phyloP scores from a whole-genome alignment of 345 rosid species.

The Sisymbrium altissimum region DNA sequence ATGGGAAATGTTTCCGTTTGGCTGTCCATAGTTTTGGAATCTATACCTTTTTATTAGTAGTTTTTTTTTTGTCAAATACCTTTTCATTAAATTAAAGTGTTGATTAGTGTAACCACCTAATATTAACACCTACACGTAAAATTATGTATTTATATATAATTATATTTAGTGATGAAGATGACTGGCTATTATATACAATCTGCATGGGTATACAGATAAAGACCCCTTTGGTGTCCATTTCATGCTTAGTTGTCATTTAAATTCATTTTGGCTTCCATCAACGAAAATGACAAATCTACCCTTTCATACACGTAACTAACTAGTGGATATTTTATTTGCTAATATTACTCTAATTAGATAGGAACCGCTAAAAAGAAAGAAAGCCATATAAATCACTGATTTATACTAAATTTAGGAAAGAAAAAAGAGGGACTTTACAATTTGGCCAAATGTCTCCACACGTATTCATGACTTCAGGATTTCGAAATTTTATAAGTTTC shows the following conservation, averaged over 20 bases:
- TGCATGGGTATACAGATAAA: conserved; percentile 30
- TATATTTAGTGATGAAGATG: conserved; percentile 11
- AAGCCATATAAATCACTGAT: neutral
- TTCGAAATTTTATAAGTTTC: neutral
- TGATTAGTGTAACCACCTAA: conserved; percentile 35
- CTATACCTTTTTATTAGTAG: conserved; percentile 17
- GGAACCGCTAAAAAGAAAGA: neutral
- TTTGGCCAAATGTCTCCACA: neutral
- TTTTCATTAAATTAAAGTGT: conserved; percentile 25
- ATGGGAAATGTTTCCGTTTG: conserved; percentile 6
- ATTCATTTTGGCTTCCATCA: conserved; percentile 10
- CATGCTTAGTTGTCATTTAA: conserved; percentile 34
- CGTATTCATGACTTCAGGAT: neutral
- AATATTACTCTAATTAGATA: neutral
- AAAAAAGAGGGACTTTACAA: neutral
- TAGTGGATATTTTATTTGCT: neutral
- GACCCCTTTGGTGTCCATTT: conserved; percentile 29
- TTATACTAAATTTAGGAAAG: neutral
- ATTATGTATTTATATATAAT: neutral
- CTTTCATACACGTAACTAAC: neutral
- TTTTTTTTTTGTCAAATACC: conserved; percentile 6
- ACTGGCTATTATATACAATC: conserved; percentile 16
- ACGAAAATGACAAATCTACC: conserved; percentile 4
- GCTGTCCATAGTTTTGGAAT: conserved; percentile 33
- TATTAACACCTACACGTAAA: conserved; percentile 9